Conservation (phyloP, 352 stramenopile genomes). For the Pythium sukuiense region DNA sequence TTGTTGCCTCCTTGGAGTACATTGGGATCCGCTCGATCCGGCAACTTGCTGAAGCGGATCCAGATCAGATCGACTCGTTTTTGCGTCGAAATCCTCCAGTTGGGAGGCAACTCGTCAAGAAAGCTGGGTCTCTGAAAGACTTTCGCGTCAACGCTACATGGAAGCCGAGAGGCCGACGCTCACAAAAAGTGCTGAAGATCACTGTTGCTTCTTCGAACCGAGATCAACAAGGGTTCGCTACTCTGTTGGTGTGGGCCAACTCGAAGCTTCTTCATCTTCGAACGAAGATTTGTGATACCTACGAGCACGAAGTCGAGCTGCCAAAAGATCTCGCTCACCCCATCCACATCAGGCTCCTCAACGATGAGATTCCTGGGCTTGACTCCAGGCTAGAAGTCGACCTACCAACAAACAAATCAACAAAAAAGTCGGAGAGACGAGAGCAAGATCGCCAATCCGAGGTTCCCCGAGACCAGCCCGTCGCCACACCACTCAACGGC, state of each 20-base stretch:
- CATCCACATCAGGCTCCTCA: conserved; percentile 30
- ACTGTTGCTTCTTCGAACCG: not conserved
- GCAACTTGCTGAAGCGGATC: conserved; percentile 25
- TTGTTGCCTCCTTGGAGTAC: conserved; percentile 28
- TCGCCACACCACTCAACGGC: not conserved
- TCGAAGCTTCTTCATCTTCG: conserved; percentile 25
- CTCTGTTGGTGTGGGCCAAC: conserved; percentile 9
- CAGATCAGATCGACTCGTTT: conserved; percentile 21
- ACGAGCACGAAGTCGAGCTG: not conserved
- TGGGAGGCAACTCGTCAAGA: conserved; percentile 21
- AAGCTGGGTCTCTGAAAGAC: conserved; percentile 22
- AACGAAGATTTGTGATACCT: conserved; percentile 3
- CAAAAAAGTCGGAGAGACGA: not conserved
- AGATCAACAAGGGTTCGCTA: conserved; percentile 5
- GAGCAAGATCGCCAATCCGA: not conserved
- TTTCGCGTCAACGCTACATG: conserved; percentile 21
- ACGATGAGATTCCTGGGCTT: conserved; percentile 29
- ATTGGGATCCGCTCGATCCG: conserved; percentile 32
- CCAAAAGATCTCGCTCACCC: conserved; percentile 4
- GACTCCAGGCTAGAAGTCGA: conserved; percentile 25
- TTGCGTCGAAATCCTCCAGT: conserved; percentile 21
- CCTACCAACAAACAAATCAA: not conserved
- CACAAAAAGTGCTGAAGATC: conserved; percentile 7
- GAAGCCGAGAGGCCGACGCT: not conserved
- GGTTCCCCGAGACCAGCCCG: not conserved